Conservation (phyloP, 139 green algal genomes). For the Pseudopediastrum boryanum region DNA sequence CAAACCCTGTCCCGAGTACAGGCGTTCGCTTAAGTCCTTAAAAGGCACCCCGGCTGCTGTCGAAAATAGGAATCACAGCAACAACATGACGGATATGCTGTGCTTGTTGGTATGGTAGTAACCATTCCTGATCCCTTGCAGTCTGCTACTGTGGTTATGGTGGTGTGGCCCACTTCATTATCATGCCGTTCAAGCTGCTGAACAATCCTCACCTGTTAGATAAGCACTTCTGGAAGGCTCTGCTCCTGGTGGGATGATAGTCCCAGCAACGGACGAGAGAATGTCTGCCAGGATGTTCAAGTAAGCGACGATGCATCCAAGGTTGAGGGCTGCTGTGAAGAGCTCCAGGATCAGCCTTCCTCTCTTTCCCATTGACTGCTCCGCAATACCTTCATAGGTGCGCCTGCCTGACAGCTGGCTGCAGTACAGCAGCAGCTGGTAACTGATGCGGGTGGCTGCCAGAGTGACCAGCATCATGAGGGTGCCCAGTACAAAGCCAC, state of each 20-base stretch:
- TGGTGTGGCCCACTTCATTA: too few relatives aligned
- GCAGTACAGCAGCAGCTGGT: conserved; percentile 77
- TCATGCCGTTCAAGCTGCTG: too few relatives aligned
- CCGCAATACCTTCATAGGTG: conserved; percentile 68
- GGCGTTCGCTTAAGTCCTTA: too few relatives aligned
- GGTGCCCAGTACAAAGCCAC: conserved; percentile 67
- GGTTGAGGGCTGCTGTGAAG: conserved; percentile 63
- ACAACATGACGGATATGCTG: too few relatives aligned
- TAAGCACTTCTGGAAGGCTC: conserved; percentile 75
- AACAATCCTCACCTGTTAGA: conserved; percentile 49
- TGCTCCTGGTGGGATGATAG: conserved; percentile 79
- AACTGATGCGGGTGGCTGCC: conserved; percentile 64
- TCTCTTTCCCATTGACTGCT: conserved; percentile 14
- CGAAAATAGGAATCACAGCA: too few relatives aligned
- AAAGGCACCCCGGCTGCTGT: too few relatives aligned
- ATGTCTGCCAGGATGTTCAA: conserved; percentile 86
- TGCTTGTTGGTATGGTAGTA: too few relatives aligned
- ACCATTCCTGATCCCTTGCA: too few relatives aligned
- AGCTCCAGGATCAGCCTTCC: conserved; percentile 44
- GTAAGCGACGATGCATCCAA: conserved; percentile 78
- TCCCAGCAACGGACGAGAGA: conserved; percentile 75
- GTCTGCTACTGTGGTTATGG: too few relatives aligned
- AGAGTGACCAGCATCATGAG: conserved; percentile 74
- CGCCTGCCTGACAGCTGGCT: conserved; percentile 64
- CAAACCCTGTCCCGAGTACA: too few relatives aligned